These are phyloP conservation scores for Forsythia viridissima DNA, from an alignment of 257 asterid genomes.

Conservation along the genomic window DNA sequence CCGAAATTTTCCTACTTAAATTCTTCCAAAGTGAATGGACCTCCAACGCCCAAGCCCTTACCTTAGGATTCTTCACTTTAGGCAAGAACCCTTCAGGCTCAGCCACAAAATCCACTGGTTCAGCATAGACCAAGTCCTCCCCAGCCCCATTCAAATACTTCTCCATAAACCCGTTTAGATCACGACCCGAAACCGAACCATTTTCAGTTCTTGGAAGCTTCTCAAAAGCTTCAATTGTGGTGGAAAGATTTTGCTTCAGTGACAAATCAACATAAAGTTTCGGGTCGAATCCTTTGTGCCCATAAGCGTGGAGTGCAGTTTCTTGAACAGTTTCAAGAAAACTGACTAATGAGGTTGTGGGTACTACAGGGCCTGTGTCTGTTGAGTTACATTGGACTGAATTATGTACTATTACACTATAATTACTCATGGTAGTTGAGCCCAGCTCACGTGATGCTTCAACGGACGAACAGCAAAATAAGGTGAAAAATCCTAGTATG, in stretches of 20 bases:
- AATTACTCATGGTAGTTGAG: too few relatives aligned
- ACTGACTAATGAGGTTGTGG: slow-evolving; percentile 52
- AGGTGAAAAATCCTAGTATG: neutral
- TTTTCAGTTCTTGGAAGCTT: slow-evolving; percentile 31
- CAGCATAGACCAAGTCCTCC: slow-evolving; percentile 50
- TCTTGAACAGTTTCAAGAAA: slow-evolving; percentile 67
- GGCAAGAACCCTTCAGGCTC: slow-evolving; percentile 68
- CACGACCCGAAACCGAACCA: slow-evolving; percentile 42
- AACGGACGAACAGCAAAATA: neutral
- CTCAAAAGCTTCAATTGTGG: slow-evolving; percentile 42
- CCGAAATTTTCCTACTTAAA: slow-evolving; percentile 73
- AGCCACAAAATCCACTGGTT: slow-evolving; percentile 59
- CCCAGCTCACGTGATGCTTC: too few relatives aligned
- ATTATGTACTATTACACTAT: too few relatives aligned
- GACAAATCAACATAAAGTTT: slow-evolving; percentile 78
- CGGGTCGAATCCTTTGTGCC: slow-evolving; percentile 63
- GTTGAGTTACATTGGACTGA: slow-evolving; percentile 22
- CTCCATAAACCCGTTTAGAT: slow-evolving; percentile 38
- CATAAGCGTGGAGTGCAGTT: slow-evolving; percentile 55
- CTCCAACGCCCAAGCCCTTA: slow-evolving; percentile 77
- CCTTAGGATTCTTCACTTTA: slow-evolving; percentile 45
- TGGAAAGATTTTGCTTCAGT: slow-evolving; percentile 44
- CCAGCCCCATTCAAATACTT: slow-evolving; percentile 44
- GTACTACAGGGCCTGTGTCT: slow-evolving; percentile 50
- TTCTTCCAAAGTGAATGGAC: slow-evolving; percentile 80